These are phyloP conservation scores for Ganoderma sp. DNA, from an alignment of 1,284 basidiomycete species.

Conservation along the genomic window DNA sequence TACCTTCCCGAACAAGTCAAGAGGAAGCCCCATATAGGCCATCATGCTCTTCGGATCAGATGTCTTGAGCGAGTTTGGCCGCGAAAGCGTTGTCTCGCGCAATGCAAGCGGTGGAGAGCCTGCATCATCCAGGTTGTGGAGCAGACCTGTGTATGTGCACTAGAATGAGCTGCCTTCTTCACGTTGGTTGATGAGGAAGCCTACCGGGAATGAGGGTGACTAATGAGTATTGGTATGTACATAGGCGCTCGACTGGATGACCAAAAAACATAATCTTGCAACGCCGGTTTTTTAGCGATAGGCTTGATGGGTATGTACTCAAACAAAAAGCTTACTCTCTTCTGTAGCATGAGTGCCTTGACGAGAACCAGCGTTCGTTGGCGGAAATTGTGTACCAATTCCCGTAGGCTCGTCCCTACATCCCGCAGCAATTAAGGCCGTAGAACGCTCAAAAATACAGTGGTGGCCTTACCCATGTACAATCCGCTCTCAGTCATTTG, in stretches of 20 bases:
- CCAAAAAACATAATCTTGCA: constrained; percentile 93
- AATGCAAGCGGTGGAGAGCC: constrained; percentile 88
- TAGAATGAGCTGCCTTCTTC: background rate
- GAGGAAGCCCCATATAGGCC: constrained; percentile 88
- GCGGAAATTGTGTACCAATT: constrained; percentile 93
- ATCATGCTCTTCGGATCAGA: constrained; percentile 92
- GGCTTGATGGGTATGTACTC: background rate
- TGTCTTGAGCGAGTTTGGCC: constrained; percentile 83
- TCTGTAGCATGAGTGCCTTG: constrained; percentile 94
- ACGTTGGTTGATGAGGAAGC: background rate
- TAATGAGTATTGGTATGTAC: constrained; percentile 97
- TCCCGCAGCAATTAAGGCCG: background rate
- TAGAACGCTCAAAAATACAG: constrained; percentile 5
- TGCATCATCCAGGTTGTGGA: constrained; percentile 89
- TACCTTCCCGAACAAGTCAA: constrained; percentile 87
- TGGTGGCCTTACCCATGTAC: constrained; percentile 77
- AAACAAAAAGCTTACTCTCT: constrained; percentile 59
- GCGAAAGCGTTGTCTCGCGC: constrained; percentile 68
- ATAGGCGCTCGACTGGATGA: constrained; percentile 94
- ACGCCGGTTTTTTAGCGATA: background rate
- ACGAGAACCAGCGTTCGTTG: constrained; percentile 93
- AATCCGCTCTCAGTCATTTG: constrained; percentile 82
- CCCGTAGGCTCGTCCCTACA: constrained; percentile 86
- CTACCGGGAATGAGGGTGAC: constrained; percentile 82
- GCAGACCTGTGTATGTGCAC: constrained; percentile 61